A percentile compares a stretch with the other conserved stretches of the same genome.
Evolutionary conservation across 192 early-diverging fungal genomes (phyloP).

Genomic region (Gamsiella multidivaricata): DNA sequence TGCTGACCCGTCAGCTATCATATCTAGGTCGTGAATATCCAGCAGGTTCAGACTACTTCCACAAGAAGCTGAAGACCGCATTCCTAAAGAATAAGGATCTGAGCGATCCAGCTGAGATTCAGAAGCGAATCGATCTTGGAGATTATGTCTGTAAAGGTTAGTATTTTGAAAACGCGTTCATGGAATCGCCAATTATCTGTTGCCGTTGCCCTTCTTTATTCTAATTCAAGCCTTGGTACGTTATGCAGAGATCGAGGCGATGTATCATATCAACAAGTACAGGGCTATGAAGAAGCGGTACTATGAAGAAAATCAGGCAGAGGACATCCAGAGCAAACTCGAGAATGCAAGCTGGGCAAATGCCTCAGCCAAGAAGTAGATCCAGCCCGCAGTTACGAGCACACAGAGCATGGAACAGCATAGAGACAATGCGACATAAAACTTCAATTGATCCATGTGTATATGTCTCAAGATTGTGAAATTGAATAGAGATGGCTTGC

Average conservation of each 20-base stretch:
- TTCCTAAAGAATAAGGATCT: conserved; percentile 51
- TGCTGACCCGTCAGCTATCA: conserved; percentile 31
- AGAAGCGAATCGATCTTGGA: conserved; percentile 50
- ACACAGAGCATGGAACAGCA: no score
- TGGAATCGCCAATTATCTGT: not conserved
- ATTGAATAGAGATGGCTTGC: no score
- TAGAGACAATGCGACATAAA: no score
- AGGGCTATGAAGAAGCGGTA: conserved; percentile 53
- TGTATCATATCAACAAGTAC: conserved; percentile 56
- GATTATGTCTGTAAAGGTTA: conserved; percentile 53
- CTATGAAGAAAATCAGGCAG: conserved; percentile 24
- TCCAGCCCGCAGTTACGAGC: not conserved
- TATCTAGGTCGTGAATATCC: conserved; percentile 50
- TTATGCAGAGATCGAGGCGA: conserved; percentile 46
- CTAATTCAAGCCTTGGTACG: no score
- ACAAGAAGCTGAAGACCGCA: conserved; percentile 37
- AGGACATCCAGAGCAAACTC: conserved; percentile 32
- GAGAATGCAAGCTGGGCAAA: conserved; percentile 30
- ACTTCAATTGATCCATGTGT: no score
- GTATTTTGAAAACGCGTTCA: not conserved
- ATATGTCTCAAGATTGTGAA: no score
- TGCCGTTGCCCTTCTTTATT: not conserved
- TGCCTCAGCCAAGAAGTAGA: conserved; percentile 4
- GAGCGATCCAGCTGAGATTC: conserved; percentile 35
- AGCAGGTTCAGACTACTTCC: conserved; percentile 45